Evolutionary conservation across 2,329 filamentous ascomycete genomes (phyloP).

Genomic region (Pseudogymnoascus sp.): DNA sequence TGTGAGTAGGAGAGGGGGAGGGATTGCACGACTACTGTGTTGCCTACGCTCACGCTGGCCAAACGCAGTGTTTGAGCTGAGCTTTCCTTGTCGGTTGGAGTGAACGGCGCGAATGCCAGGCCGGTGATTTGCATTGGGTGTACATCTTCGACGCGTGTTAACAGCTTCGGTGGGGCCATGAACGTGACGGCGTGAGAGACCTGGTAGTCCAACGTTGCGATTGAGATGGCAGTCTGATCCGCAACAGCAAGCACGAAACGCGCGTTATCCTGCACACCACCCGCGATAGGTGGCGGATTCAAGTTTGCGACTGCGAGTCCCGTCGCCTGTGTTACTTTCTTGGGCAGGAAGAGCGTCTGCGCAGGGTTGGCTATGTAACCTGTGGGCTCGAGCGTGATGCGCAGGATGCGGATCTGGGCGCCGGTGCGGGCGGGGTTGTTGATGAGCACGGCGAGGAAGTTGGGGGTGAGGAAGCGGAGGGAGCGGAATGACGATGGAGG

Average conservation of each 20-base stretch:
- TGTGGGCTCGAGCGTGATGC: constrained; percentile 31
- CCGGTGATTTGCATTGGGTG: constrained; percentile 52
- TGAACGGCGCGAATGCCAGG: constrained; percentile 45
- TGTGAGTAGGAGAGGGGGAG: constrained; percentile 24
- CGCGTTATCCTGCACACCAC: constrained; percentile 48
- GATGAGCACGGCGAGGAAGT: constrained; percentile 48
- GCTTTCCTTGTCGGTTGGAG: constrained; percentile 18
- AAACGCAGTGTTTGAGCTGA: constrained; percentile 24
- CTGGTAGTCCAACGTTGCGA: constrained; percentile 70
- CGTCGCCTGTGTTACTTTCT: constrained; percentile 59
- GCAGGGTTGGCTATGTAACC: constrained; percentile 40
- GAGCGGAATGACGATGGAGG: constrained; percentile 47
- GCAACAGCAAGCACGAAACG: constrained; percentile 78
- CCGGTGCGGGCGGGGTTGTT: constrained; percentile 54
- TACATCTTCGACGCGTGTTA: constrained; percentile 45
- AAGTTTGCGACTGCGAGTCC: constrained; percentile 71
- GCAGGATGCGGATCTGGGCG: constrained; percentile 47
- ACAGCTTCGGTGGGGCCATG: constrained; percentile 43
- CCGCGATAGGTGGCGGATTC: constrained; percentile 42
- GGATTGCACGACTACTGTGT: constrained; percentile 29
- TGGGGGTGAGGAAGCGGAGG: constrained; percentile 50
- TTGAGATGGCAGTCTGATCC: constrained; percentile 68
- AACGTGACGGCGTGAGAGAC: constrained; percentile 39
- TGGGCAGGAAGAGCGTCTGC: constrained; percentile 49
- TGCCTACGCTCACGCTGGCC: constrained; percentile 27